Evolutionary conservation across 2,329 filamentous ascomycete species (phyloP).

Genomic region (Fusarium sp.): DNA sequence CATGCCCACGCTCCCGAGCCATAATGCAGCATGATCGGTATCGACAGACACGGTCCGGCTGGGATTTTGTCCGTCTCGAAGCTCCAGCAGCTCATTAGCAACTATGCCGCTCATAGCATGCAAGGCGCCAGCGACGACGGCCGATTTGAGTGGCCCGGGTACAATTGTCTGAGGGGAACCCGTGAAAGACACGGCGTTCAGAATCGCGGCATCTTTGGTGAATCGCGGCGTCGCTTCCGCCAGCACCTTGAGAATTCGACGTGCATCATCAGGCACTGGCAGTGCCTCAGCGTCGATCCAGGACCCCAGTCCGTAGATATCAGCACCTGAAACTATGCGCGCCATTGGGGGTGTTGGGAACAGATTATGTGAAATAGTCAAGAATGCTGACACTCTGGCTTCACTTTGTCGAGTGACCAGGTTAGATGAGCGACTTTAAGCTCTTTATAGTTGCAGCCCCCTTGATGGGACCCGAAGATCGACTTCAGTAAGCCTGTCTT

Average conservation of each 20-base stretch:
- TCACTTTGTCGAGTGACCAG: not conserved
- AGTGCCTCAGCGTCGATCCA: not conserved
- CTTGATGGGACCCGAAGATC: too few relatives aligned
- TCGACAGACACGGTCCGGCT: not conserved
- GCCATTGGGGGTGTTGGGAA: not conserved
- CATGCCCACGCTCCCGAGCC: not conserved
- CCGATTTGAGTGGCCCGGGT: not conserved
- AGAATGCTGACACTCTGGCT: not conserved
- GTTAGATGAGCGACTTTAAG: not conserved
- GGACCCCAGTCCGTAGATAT: not conserved
- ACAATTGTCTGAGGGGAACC: not conserved
- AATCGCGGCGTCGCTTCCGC: not conserved
- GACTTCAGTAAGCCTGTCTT: not conserved
- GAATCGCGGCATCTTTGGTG: not conserved
- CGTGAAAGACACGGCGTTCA: not conserved
- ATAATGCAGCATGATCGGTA: not conserved
- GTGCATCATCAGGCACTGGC: not conserved
- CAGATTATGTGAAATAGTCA: not conserved
- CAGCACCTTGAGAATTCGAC: not conserved
- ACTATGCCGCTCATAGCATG: not conserved
- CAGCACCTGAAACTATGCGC: not conserved
- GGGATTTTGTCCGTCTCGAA: not conserved
- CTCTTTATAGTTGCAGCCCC: too few relatives aligned
- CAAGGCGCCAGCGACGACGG: not conserved
- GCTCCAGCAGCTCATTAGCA: not conserved